phyloP scores from a whole-genome alignment of 2,329 filamentous ascomycete species.

The Neurospora crassa region DNA sequence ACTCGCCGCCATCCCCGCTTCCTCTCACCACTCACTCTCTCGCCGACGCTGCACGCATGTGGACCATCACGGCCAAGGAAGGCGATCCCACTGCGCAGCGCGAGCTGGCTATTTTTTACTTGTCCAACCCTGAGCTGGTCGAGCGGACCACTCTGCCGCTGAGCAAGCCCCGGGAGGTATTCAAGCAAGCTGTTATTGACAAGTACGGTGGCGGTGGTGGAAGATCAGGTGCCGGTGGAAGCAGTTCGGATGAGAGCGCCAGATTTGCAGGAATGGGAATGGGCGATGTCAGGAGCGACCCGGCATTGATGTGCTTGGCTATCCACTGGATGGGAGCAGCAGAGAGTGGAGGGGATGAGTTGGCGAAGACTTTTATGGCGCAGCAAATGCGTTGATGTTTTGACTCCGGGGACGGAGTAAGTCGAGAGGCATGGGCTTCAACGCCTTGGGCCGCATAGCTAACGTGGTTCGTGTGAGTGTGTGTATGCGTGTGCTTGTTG shows the following conservation, averaged over 20 bases:
- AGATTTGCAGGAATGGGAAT: conserved; percentile 21
- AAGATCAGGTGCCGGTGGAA: conserved; percentile 18
- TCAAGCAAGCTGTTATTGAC: conserved; percentile 79
- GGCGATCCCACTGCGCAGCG: conserved; percentile 81
- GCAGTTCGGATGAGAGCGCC: neutral
- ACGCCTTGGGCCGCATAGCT: neutral
- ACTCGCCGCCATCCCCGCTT: conserved; percentile 32
- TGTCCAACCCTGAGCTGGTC: conserved; percentile 82
- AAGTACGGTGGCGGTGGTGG: conserved; percentile 39
- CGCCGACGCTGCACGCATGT: conserved; percentile 77
- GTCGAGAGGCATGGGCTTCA: neutral
- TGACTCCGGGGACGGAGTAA: neutral
- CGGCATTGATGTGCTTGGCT: conserved; percentile 83
- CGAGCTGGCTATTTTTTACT: conserved; percentile 86
- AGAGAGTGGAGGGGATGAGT: conserved; percentile 72
- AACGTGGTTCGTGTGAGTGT: neutral
- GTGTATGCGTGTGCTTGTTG: neutral
- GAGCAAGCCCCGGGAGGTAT: conserved; percentile 76
- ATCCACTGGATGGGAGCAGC: conserved; percentile 96
- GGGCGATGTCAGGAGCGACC: conserved; percentile 59
- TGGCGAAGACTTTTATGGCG: conserved; percentile 73
- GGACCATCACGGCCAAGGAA: conserved; percentile 88
- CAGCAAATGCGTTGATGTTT: conserved; percentile 32
- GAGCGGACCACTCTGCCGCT: conserved; percentile 73
- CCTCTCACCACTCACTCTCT: conserved; percentile 55